phyloP scores from a whole-genome alignment of 805 yeast genomes.

The Candida peoriensis region DNA sequence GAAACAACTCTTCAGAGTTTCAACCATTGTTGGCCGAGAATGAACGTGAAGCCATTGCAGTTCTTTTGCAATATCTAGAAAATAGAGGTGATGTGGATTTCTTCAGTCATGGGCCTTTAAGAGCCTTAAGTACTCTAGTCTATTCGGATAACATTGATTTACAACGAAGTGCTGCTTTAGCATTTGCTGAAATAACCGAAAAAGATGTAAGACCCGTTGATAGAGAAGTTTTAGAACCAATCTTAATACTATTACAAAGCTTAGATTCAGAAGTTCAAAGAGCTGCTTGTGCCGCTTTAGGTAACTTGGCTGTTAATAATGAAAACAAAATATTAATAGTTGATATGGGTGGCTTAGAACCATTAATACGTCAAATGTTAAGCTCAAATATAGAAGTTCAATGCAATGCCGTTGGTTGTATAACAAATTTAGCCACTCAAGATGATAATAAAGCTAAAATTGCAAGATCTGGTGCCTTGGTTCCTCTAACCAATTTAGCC shows the following conservation, averaged over 20 bases:
- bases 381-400: conserved; percentile 96
- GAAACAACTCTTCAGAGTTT: conserved; percentile 33
- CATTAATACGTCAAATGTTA: conserved; percentile 96
- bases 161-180: conserved; percentile 95
- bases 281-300: conserved; percentile 98
- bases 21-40: conserved; percentile 89
- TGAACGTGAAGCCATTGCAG: conserved; percentile 94
- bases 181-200: conserved; percentile 97
- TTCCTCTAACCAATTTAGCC: conserved; percentile 91
- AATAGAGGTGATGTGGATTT: conserved; percentile 86
- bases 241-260: conserved; percentile 77
- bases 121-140: conserved; percentile 87
- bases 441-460: conserved; percentile 95
- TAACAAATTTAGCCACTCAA: conserved; percentile 95
- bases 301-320: conserved; percentile 96
- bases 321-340: conserved; percentile 91
- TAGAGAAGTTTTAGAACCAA: conserved; percentile 90
- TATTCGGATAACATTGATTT: conserved; percentile 92
- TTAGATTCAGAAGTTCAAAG: conserved; percentile 93
- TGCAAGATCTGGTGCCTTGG: conserved; percentile 93
- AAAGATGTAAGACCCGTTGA: conserved; percentile 90
- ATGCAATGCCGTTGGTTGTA: conserved; percentile 98
- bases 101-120: conserved; percentile 76
- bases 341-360: conserved; percentile 97
- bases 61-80: conserved; percentile 82